Evolutionary conservation across 139 green algal species (phyloP).

Genomic region (Chlamydomonas asymmetrica): DNA sequence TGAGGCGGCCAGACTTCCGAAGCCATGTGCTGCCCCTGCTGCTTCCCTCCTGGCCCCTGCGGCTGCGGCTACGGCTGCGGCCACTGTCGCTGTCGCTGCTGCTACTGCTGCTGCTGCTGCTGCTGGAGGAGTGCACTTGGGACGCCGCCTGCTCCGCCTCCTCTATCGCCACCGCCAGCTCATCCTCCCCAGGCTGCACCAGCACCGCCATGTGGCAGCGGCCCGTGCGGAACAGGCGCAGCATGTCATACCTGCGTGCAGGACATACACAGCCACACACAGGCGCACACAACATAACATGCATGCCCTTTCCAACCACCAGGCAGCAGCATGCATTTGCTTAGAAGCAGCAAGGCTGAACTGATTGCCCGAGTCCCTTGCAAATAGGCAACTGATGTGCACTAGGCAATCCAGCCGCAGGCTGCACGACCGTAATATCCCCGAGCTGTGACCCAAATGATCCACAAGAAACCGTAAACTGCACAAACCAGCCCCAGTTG

Average conservation of each 20-base stretch:
- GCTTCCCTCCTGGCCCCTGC: neutral
- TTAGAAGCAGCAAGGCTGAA: neutral
- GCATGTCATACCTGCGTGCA: slow-evolving; percentile 76
- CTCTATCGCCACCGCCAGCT: neutral
- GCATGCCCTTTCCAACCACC: neutral
- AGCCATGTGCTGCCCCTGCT: neutral
- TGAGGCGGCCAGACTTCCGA: no score
- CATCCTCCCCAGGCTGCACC: slow-evolving; percentile 32
- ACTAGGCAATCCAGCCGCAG: neutral
- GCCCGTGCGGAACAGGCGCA: slow-evolving; percentile 79
- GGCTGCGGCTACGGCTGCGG: slow-evolving; percentile 17
- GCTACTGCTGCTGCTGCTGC: slow-evolving; percentile 2
- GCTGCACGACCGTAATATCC: no score
- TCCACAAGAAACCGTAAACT: no score
- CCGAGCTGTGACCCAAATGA: no score
- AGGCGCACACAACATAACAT: neutral
- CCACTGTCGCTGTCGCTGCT: neutral
- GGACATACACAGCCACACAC: neutral
- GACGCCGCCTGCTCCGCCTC: neutral
- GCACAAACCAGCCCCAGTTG: no score
- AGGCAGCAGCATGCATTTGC: neutral
- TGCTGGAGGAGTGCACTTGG: neutral
- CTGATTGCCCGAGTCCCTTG: neutral
- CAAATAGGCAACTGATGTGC: neutral
- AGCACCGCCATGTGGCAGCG: slow-evolving; percentile 77